Evolutionary conservation across 1,284 basidiomycete genomes (phyloP), one percentile per base, ranked within the genome.

Genomic region (Boletus subluridellus): DNA sequence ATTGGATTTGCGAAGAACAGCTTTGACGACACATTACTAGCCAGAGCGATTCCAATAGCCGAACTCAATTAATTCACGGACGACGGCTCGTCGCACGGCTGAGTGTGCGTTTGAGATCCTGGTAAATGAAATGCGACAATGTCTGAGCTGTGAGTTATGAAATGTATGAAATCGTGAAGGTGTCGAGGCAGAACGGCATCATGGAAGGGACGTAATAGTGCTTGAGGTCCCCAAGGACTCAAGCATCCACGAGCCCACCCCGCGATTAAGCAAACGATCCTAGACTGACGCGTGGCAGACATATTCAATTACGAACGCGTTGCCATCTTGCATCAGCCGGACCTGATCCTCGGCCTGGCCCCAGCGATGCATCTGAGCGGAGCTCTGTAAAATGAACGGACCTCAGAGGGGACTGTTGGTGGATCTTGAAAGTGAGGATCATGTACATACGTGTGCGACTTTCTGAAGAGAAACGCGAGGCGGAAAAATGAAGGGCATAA

Each of bases 321-420:
- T 66, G 66, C 55, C 68, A 59, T 59, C 54, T 55, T 69, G 62
- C 53, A 55, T 56, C 60, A 62, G 48, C 57, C 62, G 69, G 66
- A 61, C 69, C 69, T 73, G 69, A 71, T 71, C 71, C 69, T 73
- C 68, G 72, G 71, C 61, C 61, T 72, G 57, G 66, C 57, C 63
- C 67, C 67, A 70, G 54, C 60, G 58, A 70, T 72, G 62, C 69
- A 70, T 73, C 59, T 69, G 60, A 50, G 61, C 68, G 71, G 71
- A 71, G 62, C 69, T 73, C 61, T 71, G 56, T 51, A 67, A 71
- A 71, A 21, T 72, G 69, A 69, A 69, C 70, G 70, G 69, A 70
- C 65, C 69, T 68, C 47, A 35, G 47, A 52, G 47, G n/a, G 49
- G 50, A 52, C 59, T 62, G 54, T 32, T 61, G 54, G 52, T 73